A percentile compares a stretch with the other conserved stretches of the same genome.
Evolutionary conservation across 1,139 yeast genomes (phyloP).

Genomic region (Wickerhamomyces sp.): DNA sequence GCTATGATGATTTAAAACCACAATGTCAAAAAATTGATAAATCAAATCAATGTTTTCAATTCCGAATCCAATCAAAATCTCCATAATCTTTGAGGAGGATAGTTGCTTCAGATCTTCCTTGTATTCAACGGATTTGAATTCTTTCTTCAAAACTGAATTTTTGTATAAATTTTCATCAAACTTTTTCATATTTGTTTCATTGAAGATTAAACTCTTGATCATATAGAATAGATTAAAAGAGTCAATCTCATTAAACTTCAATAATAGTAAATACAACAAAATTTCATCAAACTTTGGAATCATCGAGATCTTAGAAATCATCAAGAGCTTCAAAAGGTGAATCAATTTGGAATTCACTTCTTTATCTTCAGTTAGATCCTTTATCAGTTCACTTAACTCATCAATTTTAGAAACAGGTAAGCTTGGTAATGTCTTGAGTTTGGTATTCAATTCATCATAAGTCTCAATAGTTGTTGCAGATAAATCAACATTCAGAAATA

Average conservation of each 20-base stretch:
- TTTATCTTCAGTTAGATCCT: slow-evolving; percentile 16
- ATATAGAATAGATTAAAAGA: slow-evolving; percentile 23
- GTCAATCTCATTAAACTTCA: slow-evolving; percentile 20
- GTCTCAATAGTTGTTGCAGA: slow-evolving; percentile 20
- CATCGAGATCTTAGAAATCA: slow-evolving; percentile 22
- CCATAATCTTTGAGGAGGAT: slow-evolving; percentile 20
- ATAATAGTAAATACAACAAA: slow-evolving; percentile 18
- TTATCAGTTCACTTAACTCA: slow-evolving; percentile 25
- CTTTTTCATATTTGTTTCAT: slow-evolving; percentile 22
- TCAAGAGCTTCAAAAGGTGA: slow-evolving; percentile 21
- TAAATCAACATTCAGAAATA: slow-evolving; percentile 23
- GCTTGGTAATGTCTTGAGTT: slow-evolving; percentile 12
- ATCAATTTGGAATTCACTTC: slow-evolving; percentile 24
- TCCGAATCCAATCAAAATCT: slow-evolving; percentile 12
- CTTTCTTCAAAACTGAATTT: slow-evolving; percentile 21
- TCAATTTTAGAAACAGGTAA: slow-evolving; percentile 17
- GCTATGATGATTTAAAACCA: slow-evolving; percentile 23
- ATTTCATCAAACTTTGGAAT: slow-evolving; percentile 20
- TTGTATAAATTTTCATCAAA: slow-evolving; percentile 24
- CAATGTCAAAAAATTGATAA: slow-evolving; percentile 19
- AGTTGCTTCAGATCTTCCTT: slow-evolving; percentile 28
- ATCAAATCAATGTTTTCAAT: slow-evolving; percentile 7
- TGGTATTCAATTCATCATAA: slow-evolving; percentile 24
- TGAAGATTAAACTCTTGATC: slow-evolving; percentile 26
- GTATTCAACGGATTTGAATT: slow-evolving; percentile 20